Percentiles rank a stretch among this genome's conserved stretches.
These are phyloP conservation scores for Cinchona pubescens DNA, from an alignment of 257 asterid genomes.

Conservation along the genomic window DNA sequence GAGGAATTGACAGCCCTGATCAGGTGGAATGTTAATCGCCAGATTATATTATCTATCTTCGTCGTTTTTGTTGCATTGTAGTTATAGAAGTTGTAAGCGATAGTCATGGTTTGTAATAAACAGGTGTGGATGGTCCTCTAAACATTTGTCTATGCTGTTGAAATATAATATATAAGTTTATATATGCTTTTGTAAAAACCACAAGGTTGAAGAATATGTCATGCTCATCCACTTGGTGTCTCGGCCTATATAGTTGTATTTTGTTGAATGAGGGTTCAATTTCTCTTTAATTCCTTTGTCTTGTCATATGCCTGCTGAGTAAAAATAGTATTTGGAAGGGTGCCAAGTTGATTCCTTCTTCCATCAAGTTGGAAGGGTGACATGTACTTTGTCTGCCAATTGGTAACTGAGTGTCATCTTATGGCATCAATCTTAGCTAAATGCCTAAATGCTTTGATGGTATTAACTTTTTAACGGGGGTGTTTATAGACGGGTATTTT, in stretches of 20 bases:
- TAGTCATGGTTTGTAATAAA: slow-evolving; percentile 38
- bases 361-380: slow-evolving; percentile 15
- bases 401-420: slow-evolving; percentile 3
- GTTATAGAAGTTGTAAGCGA: slow-evolving; percentile 17
- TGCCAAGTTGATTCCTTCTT: slow-evolving; percentile 23
- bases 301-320: slow-evolving; percentile 16
- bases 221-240: slow-evolving; percentile 5
- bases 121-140: slow-evolving; percentile 24
- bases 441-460: too few species aligned
- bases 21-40: slow-evolving; percentile 30
- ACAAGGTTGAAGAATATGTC: slow-evolving; percentile 18
- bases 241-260: slow-evolving; percentile 31
- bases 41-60: slow-evolving; percentile 19
- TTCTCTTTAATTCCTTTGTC: slow-evolving; percentile 18
- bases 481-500: too few species aligned
- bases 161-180: slow-evolving; percentile 21
- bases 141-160: slow-evolving; percentile 32
- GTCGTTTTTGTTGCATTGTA: slow-evolving; percentile 24
- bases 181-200: slow-evolving; percentile 15
- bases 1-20: slow-evolving; percentile 4
- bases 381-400: slow-evolving; percentile 15
- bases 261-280: slow-evolving; percentile 36
- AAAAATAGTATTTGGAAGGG: slow-evolving; percentile 17
- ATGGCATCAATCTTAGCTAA: not conserved
- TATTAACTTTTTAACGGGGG: too few species aligned